Conservation (phyloP, 2,329 filamentous ascomycete species). For the Didymella glomerata region DNA sequence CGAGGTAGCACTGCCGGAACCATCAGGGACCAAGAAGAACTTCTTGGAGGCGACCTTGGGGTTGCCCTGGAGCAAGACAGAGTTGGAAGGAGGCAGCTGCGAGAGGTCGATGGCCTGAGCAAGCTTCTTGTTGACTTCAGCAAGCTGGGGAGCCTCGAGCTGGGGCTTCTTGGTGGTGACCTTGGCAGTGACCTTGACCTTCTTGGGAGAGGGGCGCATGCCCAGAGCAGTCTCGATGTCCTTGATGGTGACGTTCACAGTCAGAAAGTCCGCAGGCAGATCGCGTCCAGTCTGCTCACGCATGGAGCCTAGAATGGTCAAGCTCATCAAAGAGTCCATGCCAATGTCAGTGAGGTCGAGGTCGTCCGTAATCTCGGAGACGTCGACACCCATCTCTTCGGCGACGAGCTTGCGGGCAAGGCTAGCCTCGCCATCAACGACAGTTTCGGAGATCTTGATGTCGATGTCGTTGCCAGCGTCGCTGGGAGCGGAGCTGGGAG, state of each 20-base stretch:
- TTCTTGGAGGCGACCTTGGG: conserved; percentile 65
- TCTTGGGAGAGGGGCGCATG: conserved; percentile 57
- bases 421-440: conserved; percentile 53
- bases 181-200: conserved; percentile 42
- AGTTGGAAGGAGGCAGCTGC: conserved; percentile 58
- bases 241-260: conserved; percentile 68
- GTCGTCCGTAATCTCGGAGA: conserved; percentile 61
- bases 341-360: conserved; percentile 69
- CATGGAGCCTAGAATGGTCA: conserved; percentile 61
- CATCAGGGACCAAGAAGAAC: conserved; percentile 62
- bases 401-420: conserved; percentile 60
- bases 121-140: conserved; percentile 60
- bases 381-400: conserved; percentile 71
- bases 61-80: conserved; percentile 66
- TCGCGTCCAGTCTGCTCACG: conserved; percentile 61
- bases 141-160: conserved; percentile 54
- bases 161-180: conserved; percentile 43
- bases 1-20: conserved; percentile 69
- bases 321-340: conserved; percentile 63
- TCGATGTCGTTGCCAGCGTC: conserved; percentile 53
- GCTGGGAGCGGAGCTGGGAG: conserved; percentile 60
- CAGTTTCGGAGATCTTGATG: conserved; percentile 42
- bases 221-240: conserved; percentile 72
- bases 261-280: conserved; percentile 64
- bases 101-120: conserved; percentile 52